These are phyloP conservation scores for Arthroderma sp. DNA, from an alignment of 2,329 filamentous ascomycete genomes.

Conservation along the genomic window DNA sequence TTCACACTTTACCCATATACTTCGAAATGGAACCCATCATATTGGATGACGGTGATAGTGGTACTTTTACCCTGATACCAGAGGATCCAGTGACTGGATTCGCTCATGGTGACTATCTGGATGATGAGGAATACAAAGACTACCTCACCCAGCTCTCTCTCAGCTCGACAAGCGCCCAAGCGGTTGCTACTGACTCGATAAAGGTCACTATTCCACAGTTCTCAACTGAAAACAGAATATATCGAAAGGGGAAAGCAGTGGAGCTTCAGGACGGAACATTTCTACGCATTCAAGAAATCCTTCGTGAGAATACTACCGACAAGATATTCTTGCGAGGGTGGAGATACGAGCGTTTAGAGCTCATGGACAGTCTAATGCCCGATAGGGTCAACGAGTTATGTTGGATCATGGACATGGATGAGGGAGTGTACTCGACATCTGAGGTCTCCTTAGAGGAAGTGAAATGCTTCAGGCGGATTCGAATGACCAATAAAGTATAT, in stretches of 20 bases:
- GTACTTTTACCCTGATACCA: not conserved
- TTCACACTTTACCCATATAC: not conserved
- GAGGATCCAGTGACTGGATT: too few species aligned
- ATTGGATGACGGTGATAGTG: not conserved
- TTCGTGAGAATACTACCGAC: constrained; percentile 12
- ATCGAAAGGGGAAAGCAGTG: constrained; percentile 20
- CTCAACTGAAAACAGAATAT: constrained; percentile 14
- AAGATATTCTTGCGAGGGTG: constrained; percentile 26
- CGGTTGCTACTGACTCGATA: not conserved
- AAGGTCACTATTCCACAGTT: not conserved
- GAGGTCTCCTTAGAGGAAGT: constrained; percentile 33
- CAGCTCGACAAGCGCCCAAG: not conserved
- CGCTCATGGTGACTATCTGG: constrained; percentile 15
- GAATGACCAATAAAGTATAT: constrained; percentile 44
- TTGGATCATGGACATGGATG: constrained; percentile 19
- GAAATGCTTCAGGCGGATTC: constrained; percentile 30
- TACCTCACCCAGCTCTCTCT: constrained; percentile 10
- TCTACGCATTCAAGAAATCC: constrained; percentile 28
- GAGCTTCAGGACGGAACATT: constrained; percentile 29
- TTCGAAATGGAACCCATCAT: not conserved
- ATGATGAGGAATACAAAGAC: constrained; percentile 15
- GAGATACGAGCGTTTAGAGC: constrained; percentile 21
- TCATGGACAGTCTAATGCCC: constrained; percentile 24
- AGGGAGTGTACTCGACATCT: constrained; percentile 12
- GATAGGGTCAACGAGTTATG: constrained; percentile 33